Base-by-base conservation (phyloP, 2,329 filamentous ascomycete species). In the Proliferodiscus dingleyae region DNA sequence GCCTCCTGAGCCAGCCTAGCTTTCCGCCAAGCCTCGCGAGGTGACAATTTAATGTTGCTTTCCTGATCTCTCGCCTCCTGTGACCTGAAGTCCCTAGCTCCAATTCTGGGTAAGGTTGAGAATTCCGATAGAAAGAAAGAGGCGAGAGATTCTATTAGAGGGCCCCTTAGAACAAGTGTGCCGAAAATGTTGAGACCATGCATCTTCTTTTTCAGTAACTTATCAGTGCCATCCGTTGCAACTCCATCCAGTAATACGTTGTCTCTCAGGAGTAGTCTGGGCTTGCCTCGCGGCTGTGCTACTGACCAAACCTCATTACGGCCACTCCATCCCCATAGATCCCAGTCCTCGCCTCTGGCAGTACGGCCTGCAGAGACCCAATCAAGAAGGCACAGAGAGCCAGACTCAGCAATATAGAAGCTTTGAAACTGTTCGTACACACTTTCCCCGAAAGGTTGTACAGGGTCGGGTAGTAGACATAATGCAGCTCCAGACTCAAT, bases 321-420 rank as follows among this genome's bases (percentile, higher is more conserved):
- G 8, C 89, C 89, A 47, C 74, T 79, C 81, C 93, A 97, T 51
- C 75, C 77, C 46, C 76, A 71, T 50, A 96, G 82, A 56, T 83
- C 83, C 93, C 93, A 98, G 52, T 88, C 77, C 68, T 98, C 93
- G 19, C 89, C 90, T 37, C 87, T 79, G 4, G 93, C 90, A 4
- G 75, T 80, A 15, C 93, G 80, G 6, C 93, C 93, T 61, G 91
- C 87, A 2, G 83, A 94, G 5, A 97, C 89, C 93, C 93, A 98
- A 66, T 98, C 93, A 37, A 95, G 71, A 2, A 95, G 75, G 61
- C 89, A 94, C 11, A 97, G 68, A 32, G 84, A 81, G 56, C 73
- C 78, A 5, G 61, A 66, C 7, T 70, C 67, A 6, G 71, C 71
- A 41, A 84, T 66, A 28, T 76, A 76, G 66, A 96, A 96, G 16